phyloP scores from a whole-genome alignment of 108 stramenopile genomes.

The Cylindrotheca fusiformis region DNA sequence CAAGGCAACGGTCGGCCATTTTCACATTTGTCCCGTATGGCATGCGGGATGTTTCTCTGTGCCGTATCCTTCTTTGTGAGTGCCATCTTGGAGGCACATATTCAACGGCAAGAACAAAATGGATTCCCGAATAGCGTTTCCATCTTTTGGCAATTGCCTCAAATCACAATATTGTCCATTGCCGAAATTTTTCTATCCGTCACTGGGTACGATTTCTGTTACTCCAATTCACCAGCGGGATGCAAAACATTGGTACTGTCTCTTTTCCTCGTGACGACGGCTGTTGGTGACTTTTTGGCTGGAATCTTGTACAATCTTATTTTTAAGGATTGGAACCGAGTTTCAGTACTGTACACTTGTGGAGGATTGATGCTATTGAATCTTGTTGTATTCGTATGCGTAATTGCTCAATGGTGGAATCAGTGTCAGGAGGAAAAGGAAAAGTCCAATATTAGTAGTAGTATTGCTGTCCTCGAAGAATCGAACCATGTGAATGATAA shows the following conservation, averaged over 20 bases:
- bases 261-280: constrained; percentile 46
- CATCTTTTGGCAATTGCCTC: constrained; percentile 69
- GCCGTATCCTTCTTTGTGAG: constrained; percentile 47
- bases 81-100: constrained; percentile 40
- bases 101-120: constrained; percentile 16
- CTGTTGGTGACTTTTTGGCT: constrained; percentile 58
- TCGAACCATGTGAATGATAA: no score
- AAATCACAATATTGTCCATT: constrained; percentile 55
- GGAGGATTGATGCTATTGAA: constrained; percentile 40
- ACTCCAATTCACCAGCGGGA: constrained; percentile 44
- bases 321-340: constrained; percentile 21
- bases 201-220: constrained; percentile 64
- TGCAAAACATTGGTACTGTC: constrained; percentile 46
- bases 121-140: constrained; percentile 13
- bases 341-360: constrained; percentile 26
- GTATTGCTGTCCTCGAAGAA: no score
- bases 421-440: not conserved
- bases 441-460: no score
- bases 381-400: constrained; percentile 27
- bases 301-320: constrained; percentile 40
- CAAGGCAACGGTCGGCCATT: constrained; percentile 30
- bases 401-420: constrained; percentile 38
- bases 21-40: constrained; percentile 41
- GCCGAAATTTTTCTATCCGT: constrained; percentile 61
- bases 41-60: constrained; percentile 59